Evolutionary conservation across 306 rosid species (phyloP).

Genomic region (Citrullus mucosospermus): DNA sequence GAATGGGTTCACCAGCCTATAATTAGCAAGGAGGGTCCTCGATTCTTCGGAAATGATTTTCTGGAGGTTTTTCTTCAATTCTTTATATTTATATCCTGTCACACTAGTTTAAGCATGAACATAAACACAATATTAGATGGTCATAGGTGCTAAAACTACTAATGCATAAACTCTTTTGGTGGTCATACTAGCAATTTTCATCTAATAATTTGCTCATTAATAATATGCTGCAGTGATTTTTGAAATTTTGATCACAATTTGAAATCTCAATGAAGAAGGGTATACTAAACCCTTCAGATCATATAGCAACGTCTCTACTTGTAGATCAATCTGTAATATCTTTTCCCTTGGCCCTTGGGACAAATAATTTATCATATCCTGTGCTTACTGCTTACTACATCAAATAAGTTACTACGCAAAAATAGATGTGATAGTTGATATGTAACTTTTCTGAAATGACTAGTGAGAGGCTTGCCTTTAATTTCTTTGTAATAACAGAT

Average conservation of each 20-base stretch:
- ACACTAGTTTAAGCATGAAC: neutral
- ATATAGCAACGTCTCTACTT: neutral
- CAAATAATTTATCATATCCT: neutral
- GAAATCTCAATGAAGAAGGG: neutral
- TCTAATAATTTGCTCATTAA: neutral
- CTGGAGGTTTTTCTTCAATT: slow-evolving; percentile 47
- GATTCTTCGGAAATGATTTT: slow-evolving; percentile 66
- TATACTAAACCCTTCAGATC: neutral
- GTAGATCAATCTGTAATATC: neutral
- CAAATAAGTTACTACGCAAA: neutral
- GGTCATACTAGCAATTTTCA: neutral
- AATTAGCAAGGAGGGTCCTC: slow-evolving; percentile 82
- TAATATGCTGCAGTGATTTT: neutral
- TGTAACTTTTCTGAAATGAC: neutral
- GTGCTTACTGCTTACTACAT: neutral
- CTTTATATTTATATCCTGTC: neutral
- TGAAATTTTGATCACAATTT: neutral
- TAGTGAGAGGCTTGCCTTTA: neutral
- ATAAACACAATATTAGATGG: neutral
- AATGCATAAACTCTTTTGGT: neutral
- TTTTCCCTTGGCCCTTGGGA: neutral
- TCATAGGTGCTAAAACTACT: neutral
- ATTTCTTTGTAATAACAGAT: slow-evolving; percentile 36
- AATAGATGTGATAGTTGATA: neutral
- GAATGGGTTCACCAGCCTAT: slow-evolving; percentile 99